A percentile compares a stretch with the other conserved stretches of the same genome.
phyloP scores from a whole-genome alignment of 1,284 basidiomycete genomes.

The Microbotryum violaceum region DNA sequence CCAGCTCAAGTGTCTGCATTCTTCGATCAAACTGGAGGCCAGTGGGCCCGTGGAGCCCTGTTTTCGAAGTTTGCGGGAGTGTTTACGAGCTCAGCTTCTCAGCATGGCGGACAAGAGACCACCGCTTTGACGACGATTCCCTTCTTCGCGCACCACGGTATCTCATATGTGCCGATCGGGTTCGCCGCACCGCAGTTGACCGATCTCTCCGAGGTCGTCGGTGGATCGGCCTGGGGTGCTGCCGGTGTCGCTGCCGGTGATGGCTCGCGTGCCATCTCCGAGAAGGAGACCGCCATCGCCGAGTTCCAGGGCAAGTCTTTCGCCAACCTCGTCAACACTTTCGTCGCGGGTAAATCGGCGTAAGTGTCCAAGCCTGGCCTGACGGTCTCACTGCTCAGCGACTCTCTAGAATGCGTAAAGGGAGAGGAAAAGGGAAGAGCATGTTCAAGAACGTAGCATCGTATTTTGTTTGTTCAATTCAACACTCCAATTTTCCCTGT shows the following conservation, averaged over 20 bases:
- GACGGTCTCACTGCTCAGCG: not conserved
- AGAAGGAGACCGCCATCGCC: slow-evolving; percentile 60
- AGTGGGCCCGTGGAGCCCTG: slow-evolving; percentile 64
- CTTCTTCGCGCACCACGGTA: slow-evolving; percentile 70
- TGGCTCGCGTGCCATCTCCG: slow-evolving; percentile 56
- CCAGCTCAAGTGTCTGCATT: slow-evolving; percentile 46
- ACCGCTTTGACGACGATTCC: slow-evolving; percentile 61
- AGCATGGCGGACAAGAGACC: slow-evolving; percentile 46
- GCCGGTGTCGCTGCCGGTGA: slow-evolving; percentile 59
- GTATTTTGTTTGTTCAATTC: not conserved
- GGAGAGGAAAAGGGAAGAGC: not conserved
- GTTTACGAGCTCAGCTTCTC: slow-evolving; percentile 45
- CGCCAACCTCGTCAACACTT: slow-evolving; percentile 48
- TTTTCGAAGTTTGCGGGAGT: slow-evolving; percentile 68
- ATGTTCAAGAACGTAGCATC: not conserved
- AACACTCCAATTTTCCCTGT: not conserved
- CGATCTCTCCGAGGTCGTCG: slow-evolving; percentile 57
- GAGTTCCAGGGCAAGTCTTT: slow-evolving; percentile 53
- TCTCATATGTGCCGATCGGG: slow-evolving; percentile 43
- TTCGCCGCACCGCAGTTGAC: slow-evolving; percentile 57
- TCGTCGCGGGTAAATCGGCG: slow-evolving; percentile 31
- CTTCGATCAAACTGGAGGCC: slow-evolving; percentile 64
- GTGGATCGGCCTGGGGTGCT: slow-evolving; percentile 48
- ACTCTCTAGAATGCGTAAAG: not conserved
- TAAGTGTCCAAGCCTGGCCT: slow-evolving; percentile 9